phyloP scores from a whole-genome alignment of 2,329 filamentous ascomycete genomes.

The Pseudogymnoascus sp. region DNA sequence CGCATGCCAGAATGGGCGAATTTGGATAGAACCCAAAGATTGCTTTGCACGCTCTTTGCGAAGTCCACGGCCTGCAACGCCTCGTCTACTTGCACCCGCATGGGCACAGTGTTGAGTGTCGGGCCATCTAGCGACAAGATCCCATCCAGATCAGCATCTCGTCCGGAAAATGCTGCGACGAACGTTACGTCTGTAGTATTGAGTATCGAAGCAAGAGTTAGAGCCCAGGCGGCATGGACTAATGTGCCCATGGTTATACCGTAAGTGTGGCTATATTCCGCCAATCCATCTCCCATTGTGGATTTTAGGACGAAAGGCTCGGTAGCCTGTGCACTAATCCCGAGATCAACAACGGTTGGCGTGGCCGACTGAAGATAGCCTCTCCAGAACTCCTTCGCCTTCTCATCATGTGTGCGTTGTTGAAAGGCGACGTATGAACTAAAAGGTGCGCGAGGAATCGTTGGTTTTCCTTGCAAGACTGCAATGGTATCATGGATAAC shows the following conservation, averaged over 20 bases:
- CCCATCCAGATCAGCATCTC: conserved; percentile 1
- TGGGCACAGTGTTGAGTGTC: conserved; percentile 4
- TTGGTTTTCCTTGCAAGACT: neutral
- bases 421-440: neutral
- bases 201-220: neutral
- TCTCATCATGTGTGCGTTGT: neutral
- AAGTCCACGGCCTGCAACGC: neutral
- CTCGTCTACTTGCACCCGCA: conserved; percentile 1
- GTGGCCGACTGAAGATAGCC: conserved; percentile 5
- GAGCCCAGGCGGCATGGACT: conserved; percentile 27
- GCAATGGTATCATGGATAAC: conserved; percentile 1
- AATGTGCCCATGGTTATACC: neutral
- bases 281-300: neutral
- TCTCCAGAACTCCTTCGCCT: neutral
- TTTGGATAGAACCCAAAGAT: neutral
- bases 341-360: neutral
- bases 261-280: neutral
- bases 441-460: neutral
- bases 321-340: neutral
- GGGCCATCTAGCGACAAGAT: conserved; percentile 4
- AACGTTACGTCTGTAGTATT: conserved; percentile 7
- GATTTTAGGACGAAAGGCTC: neutral
- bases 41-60: neutral
- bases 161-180: neutral
- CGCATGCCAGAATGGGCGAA: neutral